phyloP scores from a whole-genome alignment of 495 filamentous ascomycete genomes.

The Chaetomium tenue region DNA sequence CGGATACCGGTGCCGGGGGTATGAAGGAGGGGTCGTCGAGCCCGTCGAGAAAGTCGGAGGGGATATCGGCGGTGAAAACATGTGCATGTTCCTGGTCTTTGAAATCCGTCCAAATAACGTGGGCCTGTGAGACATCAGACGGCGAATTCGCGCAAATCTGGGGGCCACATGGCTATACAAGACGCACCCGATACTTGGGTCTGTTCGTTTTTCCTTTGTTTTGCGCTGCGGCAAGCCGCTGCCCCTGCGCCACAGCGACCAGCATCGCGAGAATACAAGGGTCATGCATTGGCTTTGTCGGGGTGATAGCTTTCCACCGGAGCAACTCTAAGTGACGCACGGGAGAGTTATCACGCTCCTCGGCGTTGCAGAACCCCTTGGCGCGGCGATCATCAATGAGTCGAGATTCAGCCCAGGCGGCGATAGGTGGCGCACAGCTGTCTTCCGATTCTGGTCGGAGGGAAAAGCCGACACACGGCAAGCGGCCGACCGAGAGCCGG shows the following conservation, averaged over 20 bases:
- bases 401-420: not conserved
- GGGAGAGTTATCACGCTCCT: not conserved
- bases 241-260: not conserved
- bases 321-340: not conserved
- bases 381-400: not conserved
- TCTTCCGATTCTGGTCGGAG: not conserved
- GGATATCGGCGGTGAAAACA: not conserved
- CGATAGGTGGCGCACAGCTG: not conserved
- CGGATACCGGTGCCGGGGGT: not conserved
- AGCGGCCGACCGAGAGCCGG: not conserved
- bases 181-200: not conserved
- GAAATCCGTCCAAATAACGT: not conserved
- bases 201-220: not conserved
- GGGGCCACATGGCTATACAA: not conserved
- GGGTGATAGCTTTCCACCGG: not conserved
- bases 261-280: not conserved
- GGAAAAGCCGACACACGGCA: not conserved
- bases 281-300: not conserved
- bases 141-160: not conserved
- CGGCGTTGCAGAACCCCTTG: not conserved
- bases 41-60: constrained; percentile 2
- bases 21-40: not conserved
- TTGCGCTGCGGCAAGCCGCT: not conserved
- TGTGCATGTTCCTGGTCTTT: not conserved
- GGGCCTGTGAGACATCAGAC: not conserved